Conservation (phyloP, 2,329 filamentous ascomycete genomes). For the Leptographium galeiforme region DNA sequence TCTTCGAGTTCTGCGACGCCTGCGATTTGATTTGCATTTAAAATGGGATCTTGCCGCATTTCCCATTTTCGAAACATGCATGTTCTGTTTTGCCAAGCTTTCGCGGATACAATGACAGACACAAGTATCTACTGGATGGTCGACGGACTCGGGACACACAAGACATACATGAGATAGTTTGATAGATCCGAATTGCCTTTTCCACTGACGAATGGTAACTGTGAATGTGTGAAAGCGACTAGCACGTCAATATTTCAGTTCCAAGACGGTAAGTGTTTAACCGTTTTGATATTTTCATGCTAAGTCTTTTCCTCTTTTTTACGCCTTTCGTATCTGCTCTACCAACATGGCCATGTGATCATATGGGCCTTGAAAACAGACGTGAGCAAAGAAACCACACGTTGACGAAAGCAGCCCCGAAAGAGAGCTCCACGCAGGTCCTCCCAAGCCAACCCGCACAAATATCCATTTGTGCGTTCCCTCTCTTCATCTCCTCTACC, state of each 20-base stretch:
- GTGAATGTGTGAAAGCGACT: not conserved
- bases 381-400: not conserved
- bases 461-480: not conserved
- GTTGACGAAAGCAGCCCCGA: conserved; percentile 1
- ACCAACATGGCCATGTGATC: not conserved
- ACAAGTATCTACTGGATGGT: not conserved
- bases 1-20: too few species aligned
- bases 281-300: not conserved
- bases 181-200: not conserved
- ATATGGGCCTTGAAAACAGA: not conserved
- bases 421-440: not conserved
- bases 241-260: not conserved
- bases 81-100: not conserved
- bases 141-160: not conserved
- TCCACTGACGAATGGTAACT: not conserved
- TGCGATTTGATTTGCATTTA: not conserved
- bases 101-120: not conserved
- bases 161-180: not conserved
- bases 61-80: too few species aligned
- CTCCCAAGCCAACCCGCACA: not conserved
- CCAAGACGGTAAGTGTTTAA: not conserved
- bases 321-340: conserved; percentile 1
- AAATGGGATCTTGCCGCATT: not conserved
- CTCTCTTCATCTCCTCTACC: conserved; percentile 38
- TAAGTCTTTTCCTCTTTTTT: not conserved